A percentile compares a stretch with the other conserved stretches of the same genome.
These are phyloP conservation scores for Angomonas ambiguus DNA, from an alignment of 208 protist species.

Conservation along the genomic window DNA sequence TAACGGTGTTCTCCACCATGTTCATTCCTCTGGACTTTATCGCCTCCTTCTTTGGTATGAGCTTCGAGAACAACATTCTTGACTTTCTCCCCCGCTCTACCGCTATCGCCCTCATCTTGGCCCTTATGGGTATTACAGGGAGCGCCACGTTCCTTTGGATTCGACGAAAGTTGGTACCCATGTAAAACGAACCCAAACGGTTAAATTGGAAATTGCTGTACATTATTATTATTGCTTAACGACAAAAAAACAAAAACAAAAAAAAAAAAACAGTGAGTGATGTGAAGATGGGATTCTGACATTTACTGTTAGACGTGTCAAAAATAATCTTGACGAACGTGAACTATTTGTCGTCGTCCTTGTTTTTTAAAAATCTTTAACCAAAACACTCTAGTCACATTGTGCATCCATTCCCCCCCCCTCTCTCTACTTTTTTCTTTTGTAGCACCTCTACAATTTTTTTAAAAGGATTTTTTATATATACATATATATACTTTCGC, in stretches of 20 bases:
- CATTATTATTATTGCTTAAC: no score
- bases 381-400: no score
- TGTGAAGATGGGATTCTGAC: no score
- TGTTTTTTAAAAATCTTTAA: conserved; percentile 15
- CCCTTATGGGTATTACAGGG: conserved; percentile 13
- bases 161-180: conserved; percentile 7
- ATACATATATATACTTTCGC: neutral
- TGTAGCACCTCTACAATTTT: conserved; percentile 11
- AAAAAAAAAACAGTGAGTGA: no score
- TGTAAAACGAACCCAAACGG: neutral
- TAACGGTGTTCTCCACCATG: conserved; percentile 60
- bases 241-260: neutral
- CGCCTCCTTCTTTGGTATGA: conserved; percentile 35
- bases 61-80: conserved; percentile 21
- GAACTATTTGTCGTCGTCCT: neutral
- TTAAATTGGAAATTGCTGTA: no score
- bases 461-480: no score
- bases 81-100: neutral
- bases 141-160: conserved; percentile 26
- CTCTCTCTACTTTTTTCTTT: neutral
- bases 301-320: no score
- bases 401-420: neutral
- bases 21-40: conserved; percentile 66
- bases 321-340: neutral
- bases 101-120: conserved; percentile 16